These are phyloP conservation scores for Ustilaginoidea virens DNA, from an alignment of 2,329 filamentous ascomycete genomes.

Conservation along the genomic window DNA sequence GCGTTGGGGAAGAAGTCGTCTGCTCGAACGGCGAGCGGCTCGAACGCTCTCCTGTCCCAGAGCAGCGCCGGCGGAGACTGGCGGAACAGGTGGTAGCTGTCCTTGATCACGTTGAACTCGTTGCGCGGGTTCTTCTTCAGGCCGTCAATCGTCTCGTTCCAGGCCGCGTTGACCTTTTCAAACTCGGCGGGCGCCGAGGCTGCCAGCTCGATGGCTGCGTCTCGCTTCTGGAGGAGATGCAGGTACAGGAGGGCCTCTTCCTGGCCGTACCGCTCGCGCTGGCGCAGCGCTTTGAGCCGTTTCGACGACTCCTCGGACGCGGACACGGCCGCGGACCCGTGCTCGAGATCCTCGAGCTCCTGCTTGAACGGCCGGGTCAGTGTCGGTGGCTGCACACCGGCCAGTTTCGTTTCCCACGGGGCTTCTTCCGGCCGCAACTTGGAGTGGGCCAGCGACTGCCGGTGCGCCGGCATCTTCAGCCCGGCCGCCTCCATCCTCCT, in stretches of 20 bases:
- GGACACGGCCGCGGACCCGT: constrained; percentile 7
- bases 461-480: constrained; percentile 26
- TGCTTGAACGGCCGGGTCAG: constrained; percentile 25
- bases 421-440: constrained; percentile 9
- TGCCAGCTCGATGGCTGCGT: constrained; percentile 12
- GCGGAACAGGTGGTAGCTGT: constrained; percentile 37
- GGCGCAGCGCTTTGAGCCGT: constrained; percentile 14
- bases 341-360: constrained; percentile 24
- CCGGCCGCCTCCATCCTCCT: constrained; percentile 30
- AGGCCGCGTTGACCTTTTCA: constrained; percentile 15
- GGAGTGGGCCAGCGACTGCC: constrained; percentile 20
- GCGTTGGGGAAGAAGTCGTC: constrained; percentile 54
- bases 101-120: constrained; percentile 26
- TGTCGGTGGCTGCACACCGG: constrained; percentile 13
- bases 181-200: constrained; percentile 11
- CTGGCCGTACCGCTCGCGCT: constrained; percentile 11
- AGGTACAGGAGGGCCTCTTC: constrained; percentile 12
- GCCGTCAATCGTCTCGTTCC: constrained; percentile 17
- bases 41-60: constrained; percentile 57
- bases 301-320: constrained; percentile 3
- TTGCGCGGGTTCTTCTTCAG: constrained; percentile 17
- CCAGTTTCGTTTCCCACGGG: constrained; percentile 12
- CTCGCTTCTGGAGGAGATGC: constrained; percentile 18
- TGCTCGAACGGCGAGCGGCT: constrained; percentile 44
- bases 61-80: constrained; percentile 35